These are phyloP conservation scores for Colletotrichum tanaceti DNA, from an alignment of 2,329 filamentous ascomycete species.

Conservation along the genomic window DNA sequence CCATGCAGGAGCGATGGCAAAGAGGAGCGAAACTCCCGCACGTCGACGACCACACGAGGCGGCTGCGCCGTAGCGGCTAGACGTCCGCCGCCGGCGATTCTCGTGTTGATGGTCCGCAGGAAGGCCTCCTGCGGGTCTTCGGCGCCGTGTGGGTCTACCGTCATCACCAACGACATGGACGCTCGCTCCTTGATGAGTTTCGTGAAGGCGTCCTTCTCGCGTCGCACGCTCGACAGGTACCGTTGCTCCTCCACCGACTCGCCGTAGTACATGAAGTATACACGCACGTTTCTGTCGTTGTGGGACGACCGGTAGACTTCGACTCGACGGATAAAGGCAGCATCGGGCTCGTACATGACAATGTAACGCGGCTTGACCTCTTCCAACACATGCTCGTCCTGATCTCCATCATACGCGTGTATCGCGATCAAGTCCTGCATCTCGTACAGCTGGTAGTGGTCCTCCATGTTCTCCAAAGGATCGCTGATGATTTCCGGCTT, in stretches of 20 bases:
- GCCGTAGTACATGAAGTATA: conserved; percentile 97
- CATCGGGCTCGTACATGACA: conserved; percentile 98
- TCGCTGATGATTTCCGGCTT: conserved; percentile 81
- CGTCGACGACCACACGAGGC: conserved; percentile 92
- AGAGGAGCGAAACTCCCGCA: conserved; percentile 94
- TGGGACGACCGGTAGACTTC: conserved; percentile 98
- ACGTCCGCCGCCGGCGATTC: conserved; percentile 92
- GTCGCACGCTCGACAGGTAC: conserved; percentile 88
- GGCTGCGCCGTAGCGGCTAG: conserved; percentile 86
- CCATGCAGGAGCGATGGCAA: conserved; percentile 92
- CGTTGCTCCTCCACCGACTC: conserved; percentile 95
- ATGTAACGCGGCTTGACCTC: conserved; percentile 94
- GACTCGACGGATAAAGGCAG: conserved; percentile 91
- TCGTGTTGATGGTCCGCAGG: conserved; percentile 93
- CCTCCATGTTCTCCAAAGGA: conserved; percentile 89
- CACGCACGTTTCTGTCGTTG: conserved; percentile 85
- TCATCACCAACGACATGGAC: conserved; percentile 90
- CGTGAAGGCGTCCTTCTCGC: conserved; percentile 96
- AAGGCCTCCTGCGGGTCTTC: conserved; percentile 92
- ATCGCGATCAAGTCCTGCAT: conserved; percentile 90
- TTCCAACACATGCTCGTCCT: conserved; percentile 96
- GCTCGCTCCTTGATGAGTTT: conserved; percentile 94
- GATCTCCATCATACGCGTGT: conserved; percentile 94
- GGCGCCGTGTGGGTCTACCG: conserved; percentile 73
- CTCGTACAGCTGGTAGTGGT: conserved; percentile 90